Percentiles rank a stretch among this genome's conserved stretches.
phyloP scores from a whole-genome alignment of 2,329 filamentous ascomycete species.

The Macrophomina phaseolina region DNA sequence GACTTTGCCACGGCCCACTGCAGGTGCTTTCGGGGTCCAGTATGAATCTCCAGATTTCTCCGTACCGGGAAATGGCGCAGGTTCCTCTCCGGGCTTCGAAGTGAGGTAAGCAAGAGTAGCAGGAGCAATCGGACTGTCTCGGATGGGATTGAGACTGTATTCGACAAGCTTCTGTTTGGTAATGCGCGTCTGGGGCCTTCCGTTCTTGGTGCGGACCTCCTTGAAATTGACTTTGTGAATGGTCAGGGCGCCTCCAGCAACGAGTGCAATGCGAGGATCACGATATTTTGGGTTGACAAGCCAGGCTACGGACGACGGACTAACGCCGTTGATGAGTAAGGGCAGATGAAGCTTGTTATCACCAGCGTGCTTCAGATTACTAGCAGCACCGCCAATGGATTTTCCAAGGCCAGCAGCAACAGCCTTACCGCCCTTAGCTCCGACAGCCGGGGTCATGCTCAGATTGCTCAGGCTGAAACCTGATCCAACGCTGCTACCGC shows the following conservation, averaged over 20 bases:
- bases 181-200: conserved; percentile 47
- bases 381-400: conserved; percentile 71
- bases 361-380: conserved; percentile 72
- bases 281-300: conserved; percentile 60
- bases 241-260: conserved; percentile 70
- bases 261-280: conserved; percentile 59
- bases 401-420: conserved; percentile 76
- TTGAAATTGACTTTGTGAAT: conserved; percentile 65
- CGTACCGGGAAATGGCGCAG: conserved; percentile 17
- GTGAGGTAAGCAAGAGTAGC: conserved; percentile 39
- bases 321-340: conserved; percentile 58
- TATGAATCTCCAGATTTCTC: conserved; percentile 17
- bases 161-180: conserved; percentile 68
- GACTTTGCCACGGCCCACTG: neutral
- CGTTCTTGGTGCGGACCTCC: conserved; percentile 45
- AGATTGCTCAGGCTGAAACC: conserved; percentile 43
- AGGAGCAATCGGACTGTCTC: conserved; percentile 58
- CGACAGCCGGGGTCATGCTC: conserved; percentile 48
- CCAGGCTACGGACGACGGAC: conserved; percentile 68
- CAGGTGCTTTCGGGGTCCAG: conserved; percentile 22
- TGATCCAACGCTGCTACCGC: conserved; percentile 36
- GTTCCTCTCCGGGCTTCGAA: conserved; percentile 36
- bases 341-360: conserved; percentile 77
- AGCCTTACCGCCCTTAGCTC: conserved; percentile 71
- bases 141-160: conserved; percentile 67